Conservation (phyloP, 208 protist genomes). For the Lotmaria passim region DNA sequence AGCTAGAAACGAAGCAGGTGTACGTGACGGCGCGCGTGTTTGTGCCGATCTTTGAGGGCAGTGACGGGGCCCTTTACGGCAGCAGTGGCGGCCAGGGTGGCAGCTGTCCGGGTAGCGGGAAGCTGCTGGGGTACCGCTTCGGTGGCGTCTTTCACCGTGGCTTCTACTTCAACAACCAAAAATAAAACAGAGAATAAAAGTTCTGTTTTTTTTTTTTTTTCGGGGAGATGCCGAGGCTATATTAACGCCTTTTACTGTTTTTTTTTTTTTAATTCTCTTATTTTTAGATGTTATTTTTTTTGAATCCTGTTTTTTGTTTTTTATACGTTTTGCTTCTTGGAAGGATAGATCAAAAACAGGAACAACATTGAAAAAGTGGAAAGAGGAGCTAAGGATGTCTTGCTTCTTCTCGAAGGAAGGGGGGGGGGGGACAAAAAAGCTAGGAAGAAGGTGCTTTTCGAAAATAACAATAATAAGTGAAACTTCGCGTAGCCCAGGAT, state of each 20-base stretch:
- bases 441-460: too few relatives aligned
- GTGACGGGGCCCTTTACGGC: slow-evolving; percentile 30
- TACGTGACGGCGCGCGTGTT: slow-evolving; percentile 80
- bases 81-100: slow-evolving; percentile 33
- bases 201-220: slow-evolving; percentile 3
- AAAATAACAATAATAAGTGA: too few relatives aligned
- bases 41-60: slow-evolving; percentile 56
- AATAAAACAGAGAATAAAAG: not conserved
- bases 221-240: too few relatives aligned
- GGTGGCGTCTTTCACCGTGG: slow-evolving; percentile 71
- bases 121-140: slow-evolving; percentile 69
- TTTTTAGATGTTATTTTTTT: too few relatives aligned
- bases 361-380: not conserved
- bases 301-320: slow-evolving; percentile 2
- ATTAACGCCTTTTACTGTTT: too few relatives aligned
- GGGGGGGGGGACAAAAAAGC: not conserved
- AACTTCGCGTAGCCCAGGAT: too few relatives aligned
- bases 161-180: slow-evolving; percentile 47
- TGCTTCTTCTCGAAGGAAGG: too few relatives aligned
- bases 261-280: too few relatives aligned
- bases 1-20: slow-evolving; percentile 59
- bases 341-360: not conserved
- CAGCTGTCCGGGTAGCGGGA: slow-evolving; percentile 42
- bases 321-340: slow-evolving; percentile 15
- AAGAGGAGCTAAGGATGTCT: too few relatives aligned